Evolutionary conservation across 2,329 filamentous ascomycete species (phyloP).

Genomic region (Talaromyces sp.): DNA sequence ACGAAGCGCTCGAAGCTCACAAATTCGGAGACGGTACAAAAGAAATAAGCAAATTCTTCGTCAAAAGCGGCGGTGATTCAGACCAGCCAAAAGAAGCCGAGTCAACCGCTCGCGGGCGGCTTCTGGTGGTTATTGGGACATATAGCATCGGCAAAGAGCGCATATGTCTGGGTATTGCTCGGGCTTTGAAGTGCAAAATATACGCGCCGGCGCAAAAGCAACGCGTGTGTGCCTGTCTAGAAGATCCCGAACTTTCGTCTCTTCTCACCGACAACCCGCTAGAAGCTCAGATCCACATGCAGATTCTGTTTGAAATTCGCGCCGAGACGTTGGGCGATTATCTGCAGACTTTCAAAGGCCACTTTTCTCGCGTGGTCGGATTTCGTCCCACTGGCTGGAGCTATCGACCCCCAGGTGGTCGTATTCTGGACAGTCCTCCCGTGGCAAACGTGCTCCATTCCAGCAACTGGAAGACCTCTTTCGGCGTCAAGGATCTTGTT

Average conservation of each 20-base stretch:
- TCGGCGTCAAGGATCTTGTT: conserved; percentile 64
- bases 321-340: conserved; percentile 88
- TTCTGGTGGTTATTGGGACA: conserved; percentile 89
- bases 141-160: conserved; percentile 98
- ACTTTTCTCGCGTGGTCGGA: conserved; percentile 81
- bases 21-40: conserved; percentile 50
- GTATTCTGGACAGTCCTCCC: conserved; percentile 56
- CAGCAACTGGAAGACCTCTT: conserved; percentile 69
- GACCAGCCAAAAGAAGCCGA: conserved; percentile 29
- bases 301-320: conserved; percentile 87
- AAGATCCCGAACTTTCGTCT: conserved; percentile 72
- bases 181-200: conserved; percentile 79
- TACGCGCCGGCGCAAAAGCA: conserved; percentile 80
- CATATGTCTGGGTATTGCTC: conserved; percentile 86
- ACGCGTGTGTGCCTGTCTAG: conserved; percentile 75
- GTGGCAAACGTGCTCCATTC: conserved; percentile 61
- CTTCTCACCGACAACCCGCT: conserved; percentile 73
- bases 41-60: conserved; percentile 60
- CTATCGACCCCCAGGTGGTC: conserved; percentile 66
- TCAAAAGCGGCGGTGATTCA: conserved; percentile 33
- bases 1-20: conserved; percentile 51
- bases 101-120: conserved; percentile 42
- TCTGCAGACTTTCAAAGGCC: conserved; percentile 68
- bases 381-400: conserved; percentile 94
- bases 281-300: conserved; percentile 96